phyloP scores from a whole-genome alignment of 441 rosid genomes.

The Arabidopsis lyrata region DNA sequence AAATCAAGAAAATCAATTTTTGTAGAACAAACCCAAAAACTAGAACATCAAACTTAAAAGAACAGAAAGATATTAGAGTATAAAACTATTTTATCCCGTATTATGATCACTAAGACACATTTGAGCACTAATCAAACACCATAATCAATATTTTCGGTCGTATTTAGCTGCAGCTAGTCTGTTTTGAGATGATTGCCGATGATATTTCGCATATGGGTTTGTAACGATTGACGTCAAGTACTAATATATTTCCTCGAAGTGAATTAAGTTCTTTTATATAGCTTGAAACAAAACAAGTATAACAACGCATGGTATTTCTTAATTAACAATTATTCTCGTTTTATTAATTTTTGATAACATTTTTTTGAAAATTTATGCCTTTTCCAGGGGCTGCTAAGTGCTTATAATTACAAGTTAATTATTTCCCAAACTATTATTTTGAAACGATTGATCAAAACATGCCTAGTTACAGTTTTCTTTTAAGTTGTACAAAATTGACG shows the following conservation, averaged over 20 bases:
- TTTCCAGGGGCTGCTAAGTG: background rate
- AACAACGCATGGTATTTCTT: background rate
- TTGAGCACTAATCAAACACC: slow-evolving; percentile 21
- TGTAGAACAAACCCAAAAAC: too few species aligned
- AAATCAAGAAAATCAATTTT: too few species aligned
- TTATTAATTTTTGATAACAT: background rate
- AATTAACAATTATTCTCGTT: background rate
- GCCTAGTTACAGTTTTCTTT: too few species aligned
- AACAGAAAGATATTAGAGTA: too few species aligned
- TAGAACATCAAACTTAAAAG: too few species aligned
- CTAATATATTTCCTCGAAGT: background rate
- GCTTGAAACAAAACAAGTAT: background rate
- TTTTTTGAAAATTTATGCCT: background rate
- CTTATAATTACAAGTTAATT: background rate
- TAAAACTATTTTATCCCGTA: background rate
- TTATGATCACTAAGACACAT: slow-evolving; percentile 19
- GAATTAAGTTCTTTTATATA: background rate
- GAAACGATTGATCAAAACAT: background rate
- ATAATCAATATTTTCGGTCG: slow-evolving; percentile 9
- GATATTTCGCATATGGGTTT: background rate
- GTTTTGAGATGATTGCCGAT: slow-evolving; percentile 4
- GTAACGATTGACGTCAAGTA: background rate
- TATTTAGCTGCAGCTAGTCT: slow-evolving; percentile 31
- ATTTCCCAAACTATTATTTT: background rate
- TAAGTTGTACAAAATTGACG: background rate